Conservation (phyloP, 257 asterid genomes). For the Avicennia marina region DNA sequence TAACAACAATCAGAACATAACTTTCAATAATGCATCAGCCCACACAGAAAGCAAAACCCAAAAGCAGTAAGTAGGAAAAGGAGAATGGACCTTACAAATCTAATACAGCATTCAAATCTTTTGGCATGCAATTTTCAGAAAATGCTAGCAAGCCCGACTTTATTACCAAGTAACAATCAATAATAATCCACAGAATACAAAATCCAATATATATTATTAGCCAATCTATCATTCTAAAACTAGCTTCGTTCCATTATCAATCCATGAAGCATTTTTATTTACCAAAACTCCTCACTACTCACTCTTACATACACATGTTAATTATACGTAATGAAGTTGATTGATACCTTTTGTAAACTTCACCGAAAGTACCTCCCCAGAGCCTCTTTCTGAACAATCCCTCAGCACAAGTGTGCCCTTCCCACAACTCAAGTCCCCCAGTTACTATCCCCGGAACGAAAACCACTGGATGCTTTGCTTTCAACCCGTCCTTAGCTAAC, state of each 20-base stretch:
- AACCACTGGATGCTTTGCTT: constrained; percentile 84
- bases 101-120: not conserved
- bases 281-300: too few species aligned
- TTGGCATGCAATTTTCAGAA: not conserved
- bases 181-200: not conserved
- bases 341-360: constrained; percentile 59
- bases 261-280: not conserved
- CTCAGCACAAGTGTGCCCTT: constrained; percentile 87
- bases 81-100: not conserved
- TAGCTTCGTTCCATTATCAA: not conserved
- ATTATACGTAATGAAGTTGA: not conserved
- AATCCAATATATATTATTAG: not conserved
- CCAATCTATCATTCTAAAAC: not conserved
- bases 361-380: constrained; percentile 96
- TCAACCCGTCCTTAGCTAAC: constrained; percentile 68
- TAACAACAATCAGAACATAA: not conserved
- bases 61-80: constrained; percentile 3
- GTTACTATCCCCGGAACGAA: constrained; percentile 93
- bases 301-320: too few species aligned
- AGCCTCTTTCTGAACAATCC: constrained; percentile 85
- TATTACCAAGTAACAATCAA: not conserved
- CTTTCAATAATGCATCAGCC: too few species aligned
- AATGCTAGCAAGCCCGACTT: not conserved
- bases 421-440: constrained; percentile 93
- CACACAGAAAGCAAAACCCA: not conserved